A percentile compares a stretch with the other conserved stretches of the same genome.
phyloP scores from a whole-genome alignment of 306 rosid species.

The Lathyrus oleraceus region DNA sequence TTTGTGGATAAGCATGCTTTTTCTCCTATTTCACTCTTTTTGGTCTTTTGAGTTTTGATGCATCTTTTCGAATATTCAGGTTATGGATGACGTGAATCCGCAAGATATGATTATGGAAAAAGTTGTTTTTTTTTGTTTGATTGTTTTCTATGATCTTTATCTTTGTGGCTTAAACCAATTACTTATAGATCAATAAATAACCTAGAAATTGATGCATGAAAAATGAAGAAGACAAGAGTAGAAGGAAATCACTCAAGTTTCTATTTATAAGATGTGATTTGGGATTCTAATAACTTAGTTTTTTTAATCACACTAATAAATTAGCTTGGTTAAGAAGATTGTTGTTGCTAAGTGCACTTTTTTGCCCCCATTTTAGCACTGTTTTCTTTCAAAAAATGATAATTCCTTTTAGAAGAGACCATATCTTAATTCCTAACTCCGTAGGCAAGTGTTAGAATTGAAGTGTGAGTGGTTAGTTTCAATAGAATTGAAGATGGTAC shows the following conservation, averaged over 20 bases:
- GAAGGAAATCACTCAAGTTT: not conserved
- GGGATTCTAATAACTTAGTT: too few relatives aligned
- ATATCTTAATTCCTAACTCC: too few relatives aligned
- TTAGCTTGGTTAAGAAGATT: too few relatives aligned
- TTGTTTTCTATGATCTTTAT: conserved; percentile 10
- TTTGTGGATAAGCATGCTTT: not conserved
- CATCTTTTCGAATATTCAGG: conserved; percentile 23
- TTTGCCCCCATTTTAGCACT: too few relatives aligned
- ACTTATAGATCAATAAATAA: not conserved
- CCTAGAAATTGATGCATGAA: not conserved
- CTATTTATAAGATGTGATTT: too few relatives aligned
- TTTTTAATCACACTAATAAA: too few relatives aligned
- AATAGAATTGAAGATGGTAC: too few relatives aligned
- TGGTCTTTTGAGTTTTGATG: not conserved
- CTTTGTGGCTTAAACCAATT: conserved; percentile 12
- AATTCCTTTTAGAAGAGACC: too few relatives aligned
- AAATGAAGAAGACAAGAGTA: not conserved
- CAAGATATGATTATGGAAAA: not conserved
- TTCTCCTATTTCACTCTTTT: not conserved
- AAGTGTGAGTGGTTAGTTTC: too few relatives aligned
- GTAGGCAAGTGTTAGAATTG: too few relatives aligned
- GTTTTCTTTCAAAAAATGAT: too few relatives aligned
- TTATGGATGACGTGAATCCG: not conserved
- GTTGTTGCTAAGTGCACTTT: too few relatives aligned
- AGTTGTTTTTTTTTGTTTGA: not conserved